Evolutionary conservation across 2,329 filamentous ascomycete genomes (phyloP).

Genomic region (Botryosphaeria dothidea): DNA sequence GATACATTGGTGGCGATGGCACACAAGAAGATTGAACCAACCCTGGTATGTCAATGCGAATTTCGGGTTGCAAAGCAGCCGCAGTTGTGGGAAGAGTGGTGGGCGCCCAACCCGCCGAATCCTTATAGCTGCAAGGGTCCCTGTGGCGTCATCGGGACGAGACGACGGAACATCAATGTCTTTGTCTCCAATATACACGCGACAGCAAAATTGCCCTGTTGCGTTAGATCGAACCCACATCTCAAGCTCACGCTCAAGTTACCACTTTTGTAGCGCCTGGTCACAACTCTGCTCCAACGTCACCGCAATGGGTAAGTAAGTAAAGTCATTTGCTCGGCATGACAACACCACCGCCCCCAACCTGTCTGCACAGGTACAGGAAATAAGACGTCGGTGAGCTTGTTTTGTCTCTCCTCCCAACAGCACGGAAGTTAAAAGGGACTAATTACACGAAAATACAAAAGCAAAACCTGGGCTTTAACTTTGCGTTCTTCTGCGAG

Average conservation of each 20-base stretch:
- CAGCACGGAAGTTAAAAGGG: neutral
- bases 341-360: neutral
- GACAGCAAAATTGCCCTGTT: neutral
- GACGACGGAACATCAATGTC: neutral
- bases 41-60: too few relatives aligned
- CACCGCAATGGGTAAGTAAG: neutral
- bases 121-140: neutral
- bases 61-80: neutral
- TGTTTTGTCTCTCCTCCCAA: neutral
- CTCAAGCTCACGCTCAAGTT: neutral
- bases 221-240: neutral
- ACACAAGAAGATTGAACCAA: too few relatives aligned
- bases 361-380: neutral
- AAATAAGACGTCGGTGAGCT: neutral
- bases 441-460: slow-evolving; percentile 6
- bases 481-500: neutral
- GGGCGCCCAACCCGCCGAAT: too few relatives aligned
- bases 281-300: neutral
- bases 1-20: too few relatives aligned
- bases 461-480: neutral
- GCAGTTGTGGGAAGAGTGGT: neutral
- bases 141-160: neutral
- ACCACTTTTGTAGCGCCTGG: neutral
- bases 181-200: neutral
- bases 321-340: neutral